Conservation (phyloP, 176 grass and related monocot species). For the Tillandsia fasciculata region DNA sequence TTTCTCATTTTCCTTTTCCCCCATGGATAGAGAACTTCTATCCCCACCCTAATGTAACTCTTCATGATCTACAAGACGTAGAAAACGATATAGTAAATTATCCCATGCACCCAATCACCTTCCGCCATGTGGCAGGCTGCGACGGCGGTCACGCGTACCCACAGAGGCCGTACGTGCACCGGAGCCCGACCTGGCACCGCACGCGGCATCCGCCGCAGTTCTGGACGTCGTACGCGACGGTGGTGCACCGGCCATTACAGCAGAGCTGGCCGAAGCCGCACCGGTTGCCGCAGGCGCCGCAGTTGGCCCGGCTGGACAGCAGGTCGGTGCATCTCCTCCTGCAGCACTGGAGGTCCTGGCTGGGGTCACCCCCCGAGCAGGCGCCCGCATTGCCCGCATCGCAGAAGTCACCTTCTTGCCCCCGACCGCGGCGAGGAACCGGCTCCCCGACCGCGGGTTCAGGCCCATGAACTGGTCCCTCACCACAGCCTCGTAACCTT, state of each 20-base stretch:
- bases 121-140: background rate
- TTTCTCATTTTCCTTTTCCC: too few relatives aligned
- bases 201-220: conserved; percentile 41
- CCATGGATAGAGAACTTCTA: background rate
- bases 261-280: conserved; percentile 43
- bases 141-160: conserved; percentile 26
- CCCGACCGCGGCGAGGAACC: conserved; percentile 24
- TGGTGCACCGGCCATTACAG: conserved; percentile 37
- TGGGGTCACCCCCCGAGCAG: background rate
- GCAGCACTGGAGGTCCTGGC: conserved; percentile 24
- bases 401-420: conserved; percentile 7
- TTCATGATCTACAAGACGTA: background rate
- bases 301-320: conserved; percentile 30
- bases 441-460: conserved; percentile 13
- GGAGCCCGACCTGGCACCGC: conserved; percentile 25
- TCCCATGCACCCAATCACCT: background rate
- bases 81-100: background rate
- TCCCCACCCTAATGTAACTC: background rate
- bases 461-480: conserved; percentile 15
- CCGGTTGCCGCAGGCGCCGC: conserved; percentile 38
- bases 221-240: conserved; percentile 17
- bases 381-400: background rate
- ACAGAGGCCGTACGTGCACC: conserved; percentile 34
- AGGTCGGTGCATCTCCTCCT: conserved; percentile 32
- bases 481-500: background rate